Conservation (phyloP, 2,329 filamentous ascomycete species). For the Fusarium clavum region DNA sequence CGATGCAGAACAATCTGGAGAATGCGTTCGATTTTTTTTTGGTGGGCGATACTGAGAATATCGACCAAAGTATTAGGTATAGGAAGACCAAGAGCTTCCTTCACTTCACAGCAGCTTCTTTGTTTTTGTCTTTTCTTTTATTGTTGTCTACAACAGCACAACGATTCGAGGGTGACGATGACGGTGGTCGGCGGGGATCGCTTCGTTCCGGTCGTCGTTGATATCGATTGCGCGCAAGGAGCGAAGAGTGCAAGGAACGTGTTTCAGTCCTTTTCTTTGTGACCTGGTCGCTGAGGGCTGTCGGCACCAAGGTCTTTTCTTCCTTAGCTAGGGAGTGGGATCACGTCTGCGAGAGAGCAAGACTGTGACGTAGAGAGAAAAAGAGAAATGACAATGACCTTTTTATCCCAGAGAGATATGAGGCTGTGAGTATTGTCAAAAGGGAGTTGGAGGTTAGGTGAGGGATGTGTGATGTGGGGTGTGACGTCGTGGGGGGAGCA, state of each 20-base stretch:
- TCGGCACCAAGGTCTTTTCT: conserved; percentile 44
- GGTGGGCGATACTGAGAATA: conserved; percentile 17
- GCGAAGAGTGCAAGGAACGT: conserved; percentile 55
- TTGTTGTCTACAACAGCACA: conserved; percentile 55
- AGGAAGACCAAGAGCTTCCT: conserved; percentile 40
- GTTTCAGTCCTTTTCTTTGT: conserved; percentile 54
- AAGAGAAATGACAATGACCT: conserved; percentile 15
- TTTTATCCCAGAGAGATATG: conserved; percentile 22
- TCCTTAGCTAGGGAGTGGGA: conserved; percentile 41
- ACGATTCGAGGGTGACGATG: conserved; percentile 50
- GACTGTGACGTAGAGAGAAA: conserved; percentile 32
- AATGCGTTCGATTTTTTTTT: conserved; percentile 10
- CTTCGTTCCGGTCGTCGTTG: conserved; percentile 51
- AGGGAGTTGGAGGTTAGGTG: conserved; percentile 4
- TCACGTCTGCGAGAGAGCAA: conserved; percentile 32
- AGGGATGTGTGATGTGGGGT: conserved; percentile 46
- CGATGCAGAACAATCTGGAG: conserved; percentile 37
- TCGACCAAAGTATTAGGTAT: conserved; percentile 31
- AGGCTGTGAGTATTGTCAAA: conserved; percentile 41
- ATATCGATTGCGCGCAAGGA: conserved; percentile 51
- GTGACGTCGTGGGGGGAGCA: conserved; percentile 49
- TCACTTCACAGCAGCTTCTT: conserved; percentile 50
- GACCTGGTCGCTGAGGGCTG: conserved; percentile 46
- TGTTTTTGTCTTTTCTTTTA: conserved; percentile 37
- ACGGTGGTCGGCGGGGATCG: conserved; percentile 50